phyloP scores from a whole-genome alignment of 2,329 filamentous ascomycete genomes.

The Anthostomella pinea region DNA sequence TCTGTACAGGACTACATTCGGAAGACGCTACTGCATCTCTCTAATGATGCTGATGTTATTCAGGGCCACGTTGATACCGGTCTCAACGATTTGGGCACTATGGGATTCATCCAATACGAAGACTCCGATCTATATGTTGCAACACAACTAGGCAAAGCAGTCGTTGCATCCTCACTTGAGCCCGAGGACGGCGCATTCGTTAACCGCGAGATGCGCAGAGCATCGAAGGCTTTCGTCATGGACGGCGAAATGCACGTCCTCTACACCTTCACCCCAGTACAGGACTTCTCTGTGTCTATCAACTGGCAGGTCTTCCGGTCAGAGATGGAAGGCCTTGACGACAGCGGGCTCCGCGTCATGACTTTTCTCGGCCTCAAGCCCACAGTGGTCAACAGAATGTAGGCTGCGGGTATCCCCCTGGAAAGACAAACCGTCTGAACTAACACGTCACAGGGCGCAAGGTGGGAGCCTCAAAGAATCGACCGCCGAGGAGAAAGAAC shows the following conservation, averaged over 20 bases:
- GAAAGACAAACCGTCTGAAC: no score
- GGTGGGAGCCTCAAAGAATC: slow-evolving; percentile 63
- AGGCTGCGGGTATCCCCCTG: no score
- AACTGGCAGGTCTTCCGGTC: slow-evolving; percentile 73
- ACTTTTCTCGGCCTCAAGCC: slow-evolving; percentile 67
- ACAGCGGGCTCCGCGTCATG: slow-evolving; percentile 68
- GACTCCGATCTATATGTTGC: slow-evolving; percentile 52
- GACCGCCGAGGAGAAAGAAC: slow-evolving; percentile 57
- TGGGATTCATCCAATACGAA: slow-evolving; percentile 53
- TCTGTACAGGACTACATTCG: slow-evolving; percentile 66
- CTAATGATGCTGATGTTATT: slow-evolving; percentile 48
- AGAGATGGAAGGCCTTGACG: slow-evolving; percentile 67
- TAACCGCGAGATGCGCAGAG: slow-evolving; percentile 63
- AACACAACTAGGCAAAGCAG: slow-evolving; percentile 65
- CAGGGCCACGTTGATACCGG: slow-evolving; percentile 55
- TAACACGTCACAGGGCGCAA: slow-evolving; percentile 52
- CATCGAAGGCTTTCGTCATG: slow-evolving; percentile 72
- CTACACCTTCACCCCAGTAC: slow-evolving; percentile 74
- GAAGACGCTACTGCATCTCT: slow-evolving; percentile 64
- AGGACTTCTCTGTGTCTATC: slow-evolving; percentile 53
- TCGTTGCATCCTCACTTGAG: slow-evolving; percentile 69
- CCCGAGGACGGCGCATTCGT: slow-evolving; percentile 75
- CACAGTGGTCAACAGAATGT: slow-evolving; percentile 65
- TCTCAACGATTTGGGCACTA: slow-evolving; percentile 53
- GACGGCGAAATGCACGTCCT: slow-evolving; percentile 70